Conservation (phyloP, 2,329 filamentous ascomycete genomes). For the Niveomyces coronatus region DNA sequence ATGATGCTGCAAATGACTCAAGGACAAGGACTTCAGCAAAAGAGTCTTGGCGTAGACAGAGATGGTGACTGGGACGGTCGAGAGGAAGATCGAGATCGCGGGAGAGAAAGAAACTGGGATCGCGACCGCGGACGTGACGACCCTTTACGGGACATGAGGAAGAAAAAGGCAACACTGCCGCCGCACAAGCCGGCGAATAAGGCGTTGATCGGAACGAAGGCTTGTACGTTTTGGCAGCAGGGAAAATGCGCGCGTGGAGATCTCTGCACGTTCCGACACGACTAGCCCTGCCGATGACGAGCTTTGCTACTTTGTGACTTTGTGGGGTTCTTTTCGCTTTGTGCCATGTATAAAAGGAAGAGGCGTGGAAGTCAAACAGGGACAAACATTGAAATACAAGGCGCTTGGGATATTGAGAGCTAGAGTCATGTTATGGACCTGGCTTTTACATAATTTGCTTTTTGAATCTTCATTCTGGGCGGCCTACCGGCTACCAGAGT, state of each 20-base stretch:
- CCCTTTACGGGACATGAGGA: constrained; percentile 27
- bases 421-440: too few species aligned
- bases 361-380: too few species aligned
- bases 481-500: too few species aligned
- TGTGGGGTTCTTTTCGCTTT: neutral
- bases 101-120: too few species aligned
- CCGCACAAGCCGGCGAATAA: constrained; percentile 40
- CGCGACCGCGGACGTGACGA: constrained; percentile 21
- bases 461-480: too few species aligned
- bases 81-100: constrained; percentile 25
- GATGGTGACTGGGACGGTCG: constrained; percentile 18
- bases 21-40: constrained; percentile 26
- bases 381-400: too few species aligned
- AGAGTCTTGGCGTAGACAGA: constrained; percentile 15
- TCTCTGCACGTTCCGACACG: constrained; percentile 64
- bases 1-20: constrained; percentile 31
- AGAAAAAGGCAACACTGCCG: constrained; percentile 30
- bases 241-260: constrained; percentile 65
- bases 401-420: constrained; percentile 8
- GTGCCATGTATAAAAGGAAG: neutral
- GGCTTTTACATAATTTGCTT: constrained; percentile 5
- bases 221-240: constrained; percentile 60
- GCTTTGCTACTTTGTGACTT: neutral
- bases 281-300: constrained; percentile 21
- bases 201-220: constrained; percentile 52